Evolutionary conservation across 176 grass and related monocot genomes (phyloP).

Genomic region (Rhynchospora breviuscula): DNA sequence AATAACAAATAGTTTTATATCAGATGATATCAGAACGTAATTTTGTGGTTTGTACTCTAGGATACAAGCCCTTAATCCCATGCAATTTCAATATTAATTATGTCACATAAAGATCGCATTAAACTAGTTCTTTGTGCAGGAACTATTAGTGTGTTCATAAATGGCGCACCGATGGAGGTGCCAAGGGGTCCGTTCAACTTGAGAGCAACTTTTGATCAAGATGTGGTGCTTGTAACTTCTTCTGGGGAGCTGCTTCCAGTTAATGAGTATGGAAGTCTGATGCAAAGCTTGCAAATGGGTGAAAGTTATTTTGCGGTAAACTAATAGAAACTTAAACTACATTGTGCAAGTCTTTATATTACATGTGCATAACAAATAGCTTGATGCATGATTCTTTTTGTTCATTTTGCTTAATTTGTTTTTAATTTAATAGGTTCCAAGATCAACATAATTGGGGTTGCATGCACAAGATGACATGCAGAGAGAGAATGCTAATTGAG

Average conservation of each 20-base stretch:
- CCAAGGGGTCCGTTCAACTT: constrained; percentile 74
- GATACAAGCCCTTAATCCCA: neutral
- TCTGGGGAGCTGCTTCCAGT: constrained; percentile 69
- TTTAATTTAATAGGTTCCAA: constrained; percentile 26
- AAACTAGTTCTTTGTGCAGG: constrained; percentile 28
- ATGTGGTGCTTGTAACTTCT: constrained; percentile 74
- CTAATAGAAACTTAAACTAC: neutral
- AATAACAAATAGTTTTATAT: neutral
- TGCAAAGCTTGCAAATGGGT: constrained; percentile 88
- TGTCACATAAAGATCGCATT: neutral
- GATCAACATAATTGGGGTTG: constrained; percentile 22
- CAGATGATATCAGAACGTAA: neutral
- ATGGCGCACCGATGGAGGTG: constrained; percentile 72
- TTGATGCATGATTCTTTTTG: neutral
- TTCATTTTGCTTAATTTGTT: neutral
- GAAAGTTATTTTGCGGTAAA: constrained; percentile 94
- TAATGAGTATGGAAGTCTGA: constrained; percentile 71
- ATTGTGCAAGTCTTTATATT: neutral
- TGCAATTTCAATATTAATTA: neutral
- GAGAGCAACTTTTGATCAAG: constrained; percentile 74
- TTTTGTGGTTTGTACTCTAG: neutral
- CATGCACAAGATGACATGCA: neutral
- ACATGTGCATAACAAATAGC: neutral
- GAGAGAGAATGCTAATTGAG: constrained; percentile 25
- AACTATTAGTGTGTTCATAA: constrained; percentile 96